These are phyloP conservation scores for Magnusiomyces magnusii DNA, from an alignment of 1,139 yeast genomes.

Conservation along the genomic window DNA sequence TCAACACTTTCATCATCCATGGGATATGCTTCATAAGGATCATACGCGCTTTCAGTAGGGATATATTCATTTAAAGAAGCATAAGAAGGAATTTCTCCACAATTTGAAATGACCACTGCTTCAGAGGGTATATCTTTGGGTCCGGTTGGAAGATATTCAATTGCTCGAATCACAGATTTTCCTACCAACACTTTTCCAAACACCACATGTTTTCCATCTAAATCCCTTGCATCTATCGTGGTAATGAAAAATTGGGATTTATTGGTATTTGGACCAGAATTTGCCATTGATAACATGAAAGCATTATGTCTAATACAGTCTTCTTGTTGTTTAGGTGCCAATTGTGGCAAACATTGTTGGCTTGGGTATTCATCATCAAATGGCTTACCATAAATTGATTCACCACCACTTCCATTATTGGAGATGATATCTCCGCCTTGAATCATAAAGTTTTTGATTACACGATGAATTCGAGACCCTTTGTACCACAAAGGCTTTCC, in stretches of 20 bases:
- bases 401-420: constrained; percentile 90
- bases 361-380: constrained; percentile 65
- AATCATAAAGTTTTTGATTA: constrained; percentile 78
- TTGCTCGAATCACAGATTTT: constrained; percentile 65
- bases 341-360: constrained; percentile 49
- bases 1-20: constrained; percentile 50
- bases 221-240: constrained; percentile 73
- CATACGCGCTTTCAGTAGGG: constrained; percentile 66
- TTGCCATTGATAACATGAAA: constrained; percentile 94
- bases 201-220: constrained; percentile 94
- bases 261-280: constrained; percentile 90
- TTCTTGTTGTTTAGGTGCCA: constrained; percentile 62
- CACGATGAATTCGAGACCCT: constrained; percentile 82
- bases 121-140: constrained; percentile 53
- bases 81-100: constrained; percentile 57
- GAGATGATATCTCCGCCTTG: constrained; percentile 97
- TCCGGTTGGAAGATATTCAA: constrained; percentile 59
- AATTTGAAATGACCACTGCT: constrained; percentile 64
- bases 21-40: constrained; percentile 64
- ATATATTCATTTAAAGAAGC: constrained; percentile 3
- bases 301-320: constrained; percentile 60
- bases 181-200: constrained; percentile 88
- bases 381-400: constrained; percentile 89
- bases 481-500: constrained; percentile 69
- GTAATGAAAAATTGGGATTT: constrained; percentile 92